Base-by-base conservation (phyloP, 495 filamentous ascomycete genomes). In the Talaromyces thailandensis region DNA sequence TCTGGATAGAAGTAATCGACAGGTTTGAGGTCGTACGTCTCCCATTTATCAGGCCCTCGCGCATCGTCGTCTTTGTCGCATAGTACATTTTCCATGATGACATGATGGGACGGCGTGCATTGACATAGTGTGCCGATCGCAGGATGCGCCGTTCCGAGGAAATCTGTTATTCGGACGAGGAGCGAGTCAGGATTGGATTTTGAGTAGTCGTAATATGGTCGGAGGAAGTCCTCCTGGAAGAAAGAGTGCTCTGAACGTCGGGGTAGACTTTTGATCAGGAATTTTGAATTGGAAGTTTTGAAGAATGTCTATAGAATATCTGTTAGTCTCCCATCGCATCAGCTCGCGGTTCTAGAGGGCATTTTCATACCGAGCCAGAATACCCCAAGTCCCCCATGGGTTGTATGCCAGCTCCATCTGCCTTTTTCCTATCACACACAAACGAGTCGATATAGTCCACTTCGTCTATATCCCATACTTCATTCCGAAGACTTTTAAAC, bases 11-110 rank as follows among this genome's bases (percentile, higher is more conserved):
- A 89, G 69, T 89, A 90, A 40, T 83, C 82, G 24, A 78, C 82
- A 0, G 87, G 87, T 65, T 90, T 90, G 16, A 90, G 80, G 45
- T 90, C 87, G 74, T 85, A 89, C 0, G 80, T 80, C 62, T 89
- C 85, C 86, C 86, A 90, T 8, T 78, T 73, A 0, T 73, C 70
- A 2, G 75, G 66, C 2, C 70, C 70, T 0, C 70, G 67, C 53
- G 79, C 75, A 6, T 76, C 69, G 1, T 76, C 69, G 3, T 72
- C 69, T 58, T 80, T 70, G 4, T 84, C 86, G 66, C 82, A 82
- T 48, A 89, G 73, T 57, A 86, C 75, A 68, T 89, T 89, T 53
- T 89, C 87, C 87, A 89, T 90, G 64, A 89, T 76, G 64, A 90
- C 84, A 68, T 89, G 86, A 64, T 88, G 84, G 0, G 82, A 80